Evolutionary conservation across 192 early-diverging fungal genomes (phyloP).

Genomic region (Entomortierella parvispora): DNA sequence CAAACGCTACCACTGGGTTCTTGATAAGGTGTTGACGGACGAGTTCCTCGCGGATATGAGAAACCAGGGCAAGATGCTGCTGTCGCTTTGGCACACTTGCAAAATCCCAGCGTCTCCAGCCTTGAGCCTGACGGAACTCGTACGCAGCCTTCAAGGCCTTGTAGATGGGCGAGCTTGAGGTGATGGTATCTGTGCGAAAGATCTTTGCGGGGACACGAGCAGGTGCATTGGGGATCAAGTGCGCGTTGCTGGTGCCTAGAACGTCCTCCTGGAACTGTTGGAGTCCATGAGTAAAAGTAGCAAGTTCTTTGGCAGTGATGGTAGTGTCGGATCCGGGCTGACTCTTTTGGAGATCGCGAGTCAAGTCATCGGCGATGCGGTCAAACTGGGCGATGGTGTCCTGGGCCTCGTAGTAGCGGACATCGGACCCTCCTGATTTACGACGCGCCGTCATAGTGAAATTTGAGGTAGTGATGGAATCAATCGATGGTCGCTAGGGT

Average conservation of each 20-base stretch:
- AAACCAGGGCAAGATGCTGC: conserved; percentile 53
- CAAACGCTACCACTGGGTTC: conserved; percentile 53
- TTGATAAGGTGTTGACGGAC: conserved; percentile 27
- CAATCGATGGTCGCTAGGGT: not conserved
- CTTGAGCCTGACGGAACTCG: conserved; percentile 46
- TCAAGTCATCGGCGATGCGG: conserved; percentile 27
- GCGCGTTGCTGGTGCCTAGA: conserved; percentile 43
- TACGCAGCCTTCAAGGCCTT: conserved; percentile 56
- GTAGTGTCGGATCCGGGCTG: conserved; percentile 27
- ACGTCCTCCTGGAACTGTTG: conserved; percentile 64
- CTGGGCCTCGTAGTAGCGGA: conserved; percentile 51
- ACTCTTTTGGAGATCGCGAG: conserved; percentile 43
- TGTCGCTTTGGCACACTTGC: conserved; percentile 15
- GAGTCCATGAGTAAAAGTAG: conserved; percentile 51
- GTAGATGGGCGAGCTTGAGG: conserved; percentile 40
- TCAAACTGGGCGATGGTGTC: conserved; percentile 54
- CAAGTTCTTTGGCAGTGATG: conserved; percentile 55
- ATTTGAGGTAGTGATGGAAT: not conserved
- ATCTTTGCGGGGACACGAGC: conserved; percentile 57
- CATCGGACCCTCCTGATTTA: conserved; percentile 30
- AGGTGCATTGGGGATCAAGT: conserved; percentile 12
- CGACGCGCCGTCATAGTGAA: conserved; percentile 26
- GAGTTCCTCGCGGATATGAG: conserved; percentile 45
- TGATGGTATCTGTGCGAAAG: conserved; percentile 53
- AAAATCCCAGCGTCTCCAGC: conserved; percentile 56